A percentile compares a stretch with the other conserved stretches of the same genome.
phyloP scores from a whole-genome alignment of 139 green algal species.

The Chlorella vulgaris region DNA sequence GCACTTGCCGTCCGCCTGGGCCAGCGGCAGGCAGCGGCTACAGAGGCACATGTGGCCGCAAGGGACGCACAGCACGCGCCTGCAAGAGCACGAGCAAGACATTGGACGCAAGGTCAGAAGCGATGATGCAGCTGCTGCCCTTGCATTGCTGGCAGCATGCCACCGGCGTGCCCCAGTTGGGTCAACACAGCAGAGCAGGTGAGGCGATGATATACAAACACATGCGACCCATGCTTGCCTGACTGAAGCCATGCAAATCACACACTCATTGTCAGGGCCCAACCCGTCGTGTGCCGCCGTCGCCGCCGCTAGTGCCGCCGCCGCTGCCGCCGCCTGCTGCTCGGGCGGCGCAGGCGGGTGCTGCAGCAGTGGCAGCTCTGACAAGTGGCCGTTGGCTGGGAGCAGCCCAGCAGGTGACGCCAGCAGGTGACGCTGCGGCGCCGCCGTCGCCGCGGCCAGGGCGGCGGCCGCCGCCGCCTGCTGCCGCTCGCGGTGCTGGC shows the following conservation, averaged over 20 bases:
- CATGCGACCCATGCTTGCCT: not conserved
- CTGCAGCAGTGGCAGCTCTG: constrained; percentile 17
- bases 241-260: constrained; percentile 2
- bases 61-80: constrained; percentile 23
- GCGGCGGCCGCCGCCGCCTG: constrained; percentile 6
- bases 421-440: not conserved
- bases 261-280: constrained; percentile 3
- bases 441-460: not conserved
- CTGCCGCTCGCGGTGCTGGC: not conserved
- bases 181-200: not conserved
- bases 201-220: not conserved
- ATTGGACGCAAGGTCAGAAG: not conserved
- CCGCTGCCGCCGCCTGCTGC: not conserved
- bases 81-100: not conserved
- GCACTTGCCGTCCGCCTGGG: constrained; percentile 14
- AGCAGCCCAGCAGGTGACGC: not conserved
- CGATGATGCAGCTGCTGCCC: not conserved
- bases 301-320: not conserved
- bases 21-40: not conserved
- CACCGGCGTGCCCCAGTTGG: too few species aligned
- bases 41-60: constrained; percentile 31
- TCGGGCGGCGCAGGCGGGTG: not conserved
- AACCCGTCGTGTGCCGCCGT: not conserved
- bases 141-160: too few species aligned
- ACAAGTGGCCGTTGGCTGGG: not conserved